Evolutionary conservation across 148 eudicot genomes (phyloP).

Genomic region (Oxyria digyna): DNA sequence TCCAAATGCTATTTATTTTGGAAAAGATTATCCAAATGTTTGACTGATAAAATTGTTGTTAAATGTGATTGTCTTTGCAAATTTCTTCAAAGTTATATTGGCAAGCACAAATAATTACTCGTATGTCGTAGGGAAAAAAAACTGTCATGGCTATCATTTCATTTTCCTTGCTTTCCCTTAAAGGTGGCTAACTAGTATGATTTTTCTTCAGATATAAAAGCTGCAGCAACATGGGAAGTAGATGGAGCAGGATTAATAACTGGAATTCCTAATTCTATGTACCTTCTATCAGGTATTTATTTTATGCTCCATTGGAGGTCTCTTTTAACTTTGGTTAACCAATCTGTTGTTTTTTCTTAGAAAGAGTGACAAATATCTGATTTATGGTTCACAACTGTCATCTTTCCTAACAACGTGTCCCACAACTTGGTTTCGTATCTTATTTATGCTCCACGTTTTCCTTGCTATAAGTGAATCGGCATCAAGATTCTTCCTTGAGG

Average conservation of each 20-base stretch:
- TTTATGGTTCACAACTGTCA: too few relatives aligned
- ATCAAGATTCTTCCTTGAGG: conserved; percentile 20
- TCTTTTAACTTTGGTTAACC: neutral
- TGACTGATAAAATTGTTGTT: neutral
- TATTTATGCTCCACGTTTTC: conserved; percentile 1
- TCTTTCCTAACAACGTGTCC: neutral
- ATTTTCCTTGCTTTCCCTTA: neutral
- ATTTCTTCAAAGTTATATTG: neutral
- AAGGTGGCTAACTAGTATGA: neutral
- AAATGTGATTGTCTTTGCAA: neutral
- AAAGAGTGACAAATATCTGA: neutral
- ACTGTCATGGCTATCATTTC: neutral
- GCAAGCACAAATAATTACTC: neutral
- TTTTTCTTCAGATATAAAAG: conserved; percentile 47
- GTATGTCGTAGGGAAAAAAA: neutral
- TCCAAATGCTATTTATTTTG: neutral
- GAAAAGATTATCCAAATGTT: neutral
- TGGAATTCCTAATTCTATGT: conserved; percentile 79
- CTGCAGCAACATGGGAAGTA: conserved; percentile 95
- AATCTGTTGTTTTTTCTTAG: neutral
- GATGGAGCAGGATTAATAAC: conserved; percentile 65
- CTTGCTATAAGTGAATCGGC: conserved; percentile 26
- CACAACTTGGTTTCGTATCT: neutral
- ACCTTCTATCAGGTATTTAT: conserved; percentile 91
- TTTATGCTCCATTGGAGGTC: neutral